Evolutionary conservation across 257 asterid species (phyloP), one percentile per base, ranked within the genome.

Genomic region (Leonotis leonurus): DNA sequence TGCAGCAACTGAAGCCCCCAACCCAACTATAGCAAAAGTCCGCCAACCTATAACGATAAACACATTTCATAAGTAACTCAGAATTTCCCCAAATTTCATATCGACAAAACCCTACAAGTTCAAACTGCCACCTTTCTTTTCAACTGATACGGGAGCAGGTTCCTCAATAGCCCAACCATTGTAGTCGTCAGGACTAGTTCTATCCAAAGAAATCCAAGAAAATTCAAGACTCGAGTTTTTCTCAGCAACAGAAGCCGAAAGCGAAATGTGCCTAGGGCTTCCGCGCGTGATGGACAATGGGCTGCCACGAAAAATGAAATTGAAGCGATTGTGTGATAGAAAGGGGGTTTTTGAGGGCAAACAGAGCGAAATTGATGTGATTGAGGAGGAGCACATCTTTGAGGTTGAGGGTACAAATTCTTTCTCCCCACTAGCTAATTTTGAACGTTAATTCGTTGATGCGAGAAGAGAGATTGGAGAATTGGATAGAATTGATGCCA

Each of bases 161-260:
- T 80, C 78, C 25, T 22, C 74, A 60, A 78, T 63, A 67, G 72
- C 92, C 97, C 98, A 91, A 14, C 98, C 96, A 81, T 91, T 91
- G 73, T 68, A 86, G 45, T 77, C 88, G 62, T 83, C 83, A 4
- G 67, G 21, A 11, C 55, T 70, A 70, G 29, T 70, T 27, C 33
- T 58, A 10, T 82, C 84, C 65, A 79, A 70, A 9, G 75, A 62
- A 14, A 12, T 43, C 96, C 95, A 88, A 6, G 90, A 80, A 25
- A 77, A 26, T 22, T 74, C 80, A 66, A 58, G 51, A 64, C 56
- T 55, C 55, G 82, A 69, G 5, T 73, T 69, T 44, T 77, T 76
- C 63, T 79, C 73, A 29, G 85, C 73, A 52, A 77, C 41, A 22
- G 98, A 80, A 73, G 89, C 77, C 55, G 83, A 67, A 0, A 81